These are phyloP conservation scores for Russula sp. DNA, from an alignment of 768 basidiomycete genomes.

Conservation along the genomic window DNA sequence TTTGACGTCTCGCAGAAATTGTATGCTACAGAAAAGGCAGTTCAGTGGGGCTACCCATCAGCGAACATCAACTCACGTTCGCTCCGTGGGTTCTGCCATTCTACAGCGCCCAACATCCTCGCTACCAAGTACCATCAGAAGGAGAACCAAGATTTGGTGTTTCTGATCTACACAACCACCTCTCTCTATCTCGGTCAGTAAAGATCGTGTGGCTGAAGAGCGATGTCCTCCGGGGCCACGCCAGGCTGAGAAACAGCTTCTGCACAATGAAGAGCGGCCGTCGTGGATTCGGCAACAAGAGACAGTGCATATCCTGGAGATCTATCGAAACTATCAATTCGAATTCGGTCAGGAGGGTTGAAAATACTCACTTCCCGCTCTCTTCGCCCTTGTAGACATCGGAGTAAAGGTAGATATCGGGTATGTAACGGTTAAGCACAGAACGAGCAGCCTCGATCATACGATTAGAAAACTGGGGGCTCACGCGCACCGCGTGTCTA, in stretches of 20 bases:
- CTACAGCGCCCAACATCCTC: constrained; percentile 92
- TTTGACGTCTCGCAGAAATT: constrained; percentile 82
- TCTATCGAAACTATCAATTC: constrained; percentile 42
- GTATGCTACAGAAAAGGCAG: constrained; percentile 56
- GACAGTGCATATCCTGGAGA: constrained; percentile 95
- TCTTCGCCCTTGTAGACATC: constrained; percentile 98
- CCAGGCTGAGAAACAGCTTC: constrained; percentile 84
- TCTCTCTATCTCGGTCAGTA: constrained; percentile 72
- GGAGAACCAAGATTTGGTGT: constrained; percentile 80
- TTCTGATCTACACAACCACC: constrained; percentile 91
- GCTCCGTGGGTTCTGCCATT: constrained; percentile 77
- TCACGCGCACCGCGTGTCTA: constrained; percentile 95
- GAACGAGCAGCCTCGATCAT: constrained; percentile 96
- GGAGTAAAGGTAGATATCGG: constrained; percentile 97
- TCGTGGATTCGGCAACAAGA: constrained; percentile 88
- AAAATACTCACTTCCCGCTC: constrained; percentile 74
- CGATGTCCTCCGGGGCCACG: constrained; percentile 90
- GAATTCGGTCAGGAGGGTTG: neutral
- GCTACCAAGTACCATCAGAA: constrained; percentile 94
- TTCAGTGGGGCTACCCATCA: constrained; percentile 20
- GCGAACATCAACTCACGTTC: constrained; percentile 49
- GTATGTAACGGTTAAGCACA: constrained; percentile 92
- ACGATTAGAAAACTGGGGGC: constrained; percentile 94
- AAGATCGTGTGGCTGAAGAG: constrained; percentile 73
- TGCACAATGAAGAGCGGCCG: constrained; percentile 80